A percentile compares a stretch with the other conserved stretches of the same genome.
phyloP scores from a whole-genome alignment of 129 eudicot genomes.

The Escallonia herrerae region DNA sequence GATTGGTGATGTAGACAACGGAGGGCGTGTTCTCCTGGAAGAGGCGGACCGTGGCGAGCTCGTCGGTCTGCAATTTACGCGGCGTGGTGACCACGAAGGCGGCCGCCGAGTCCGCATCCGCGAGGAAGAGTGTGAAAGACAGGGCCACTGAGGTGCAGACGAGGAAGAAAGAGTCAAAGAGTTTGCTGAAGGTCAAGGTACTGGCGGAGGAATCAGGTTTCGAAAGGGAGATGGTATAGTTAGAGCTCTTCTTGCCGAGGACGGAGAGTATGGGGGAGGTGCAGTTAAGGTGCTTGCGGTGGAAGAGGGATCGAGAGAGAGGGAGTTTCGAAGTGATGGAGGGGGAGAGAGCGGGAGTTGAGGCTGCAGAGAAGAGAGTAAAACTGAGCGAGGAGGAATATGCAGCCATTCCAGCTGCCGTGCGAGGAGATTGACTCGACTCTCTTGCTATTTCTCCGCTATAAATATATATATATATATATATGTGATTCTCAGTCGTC shows the following conservation, averaged over 20 bases:
- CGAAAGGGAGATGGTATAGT: constrained; percentile 2
- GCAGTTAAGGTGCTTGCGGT: constrained; percentile 11
- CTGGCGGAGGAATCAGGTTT: too few species aligned
- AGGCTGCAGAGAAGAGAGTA: constrained; percentile 27
- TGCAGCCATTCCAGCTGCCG: constrained; percentile 28
- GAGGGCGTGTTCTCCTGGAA: constrained; percentile 97
- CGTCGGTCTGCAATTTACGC: constrained; percentile 79
- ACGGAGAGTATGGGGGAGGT: constrained; percentile 5
- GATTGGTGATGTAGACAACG: constrained; percentile 92
- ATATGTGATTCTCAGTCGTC: too few species aligned
- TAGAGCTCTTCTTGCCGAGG: constrained; percentile 25
- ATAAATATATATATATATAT: too few species aligned
- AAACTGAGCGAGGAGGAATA: constrained; percentile 33
- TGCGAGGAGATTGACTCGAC: neutral
- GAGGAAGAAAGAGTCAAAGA: constrained; percentile 44
- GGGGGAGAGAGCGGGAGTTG: constrained; percentile 7
- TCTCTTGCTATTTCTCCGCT: neutral
- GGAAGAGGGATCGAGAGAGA: constrained; percentile 7
- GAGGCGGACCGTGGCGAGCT: constrained; percentile 84
- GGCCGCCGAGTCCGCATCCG: constrained; percentile 63
- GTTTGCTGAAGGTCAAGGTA: constrained; percentile 13
- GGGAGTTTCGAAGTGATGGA: constrained; percentile 7
- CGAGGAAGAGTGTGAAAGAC: constrained; percentile 42
- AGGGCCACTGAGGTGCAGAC: constrained; percentile 65
- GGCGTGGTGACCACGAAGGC: constrained; percentile 81